phyloP scores from a whole-genome alignment of 1,139 yeast genomes.

The Saccharomyces pastorianus region DNA sequence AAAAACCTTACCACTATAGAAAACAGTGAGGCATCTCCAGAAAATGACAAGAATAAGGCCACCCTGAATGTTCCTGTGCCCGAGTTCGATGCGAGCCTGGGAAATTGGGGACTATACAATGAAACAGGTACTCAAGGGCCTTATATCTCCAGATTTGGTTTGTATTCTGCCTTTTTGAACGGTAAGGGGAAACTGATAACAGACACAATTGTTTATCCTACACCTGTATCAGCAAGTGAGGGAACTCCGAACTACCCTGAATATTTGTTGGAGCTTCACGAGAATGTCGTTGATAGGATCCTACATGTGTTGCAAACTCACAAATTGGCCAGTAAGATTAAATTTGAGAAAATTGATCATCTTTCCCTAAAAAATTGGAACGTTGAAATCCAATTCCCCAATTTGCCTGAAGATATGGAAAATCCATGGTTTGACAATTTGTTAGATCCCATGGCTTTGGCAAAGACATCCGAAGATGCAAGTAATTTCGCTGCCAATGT shows the following conservation, averaged over 20 bases:
- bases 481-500: conserved; percentile 33
- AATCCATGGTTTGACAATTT: conserved; percentile 28
- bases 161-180: conserved; percentile 65
- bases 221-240: conserved; percentile 37
- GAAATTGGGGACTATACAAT: conserved; percentile 63
- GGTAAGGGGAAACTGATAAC: conserved; percentile 76
- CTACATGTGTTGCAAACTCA: conserved; percentile 17
- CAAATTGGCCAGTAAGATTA: conserved; percentile 26
- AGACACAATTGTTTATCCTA: conserved; percentile 70
- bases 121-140: conserved; percentile 36
- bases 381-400: conserved; percentile 18
- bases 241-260: conserved; percentile 18
- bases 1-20: conserved; percentile 62
- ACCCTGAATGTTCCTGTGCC: conserved; percentile 12
- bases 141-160: conserved; percentile 48
- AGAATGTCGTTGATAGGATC: conserved; percentile 10
- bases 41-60: conserved; percentile 12
- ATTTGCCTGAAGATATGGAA: conserved; percentile 13
- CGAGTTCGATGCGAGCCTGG: conserved; percentile 35
- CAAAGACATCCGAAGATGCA: conserved; percentile 37
- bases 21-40: conserved; percentile 35
- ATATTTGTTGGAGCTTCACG: conserved; percentile 50
- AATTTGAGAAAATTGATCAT: conserved; percentile 11
- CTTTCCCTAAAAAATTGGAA: conserved; percentile 22
- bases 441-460: conserved; percentile 21